Base-by-base conservation (phyloP, 179 eudicot species). In the Gypsophila paniculata region DNA sequence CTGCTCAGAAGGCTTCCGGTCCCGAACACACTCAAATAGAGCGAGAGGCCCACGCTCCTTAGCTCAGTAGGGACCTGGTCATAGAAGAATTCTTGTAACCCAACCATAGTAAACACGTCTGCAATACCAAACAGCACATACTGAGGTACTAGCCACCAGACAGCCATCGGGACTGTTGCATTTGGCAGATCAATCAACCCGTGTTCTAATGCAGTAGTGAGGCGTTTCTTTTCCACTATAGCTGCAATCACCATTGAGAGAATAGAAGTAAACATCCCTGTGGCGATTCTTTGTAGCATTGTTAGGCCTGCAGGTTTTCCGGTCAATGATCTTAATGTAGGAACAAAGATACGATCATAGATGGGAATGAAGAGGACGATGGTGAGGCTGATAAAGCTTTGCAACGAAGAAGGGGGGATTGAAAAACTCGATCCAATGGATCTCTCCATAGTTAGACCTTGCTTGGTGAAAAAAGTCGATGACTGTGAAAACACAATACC, bases 21-120 rank as follows among this genome's bases (percentile, higher is more conserved):
- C 1, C 93, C 93, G 49, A 83, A 77, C 9, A 86, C 82, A 44
- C 93, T 83, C 65, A 86, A 61, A 65, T 80, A 86, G 6, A 88
- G 82, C 0, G 90, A 79, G 19, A 88, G 79, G 21, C 96, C 96
- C 0, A 86, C 78, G 38, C 93, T 90, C 34, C 84, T 86, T 65
- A 88, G 72, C 48, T 88, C 88, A 48, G 69, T 76, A 0, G 90
- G 90, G 62, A 90, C 85, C 72, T 90, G 92, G 58, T 85, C 90
- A 34, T 90, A 90, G 82, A 90, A 90, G 23, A 88, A 88, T 64
- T 89, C 96, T 77, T 88, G 96, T 73, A 89, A 57, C 13, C 96
- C 96, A 29, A 86, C 90, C 86, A 86, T 78, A 5, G 88, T 78
- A 78, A 89, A 88, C 4, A 83, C 95, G 48, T 89, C 90, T 0